Evolutionary conservation across 2,329 filamentous ascomycete species (phyloP).

Genomic region (Ophiocordyceps camponoti-rufipedis): DNA sequence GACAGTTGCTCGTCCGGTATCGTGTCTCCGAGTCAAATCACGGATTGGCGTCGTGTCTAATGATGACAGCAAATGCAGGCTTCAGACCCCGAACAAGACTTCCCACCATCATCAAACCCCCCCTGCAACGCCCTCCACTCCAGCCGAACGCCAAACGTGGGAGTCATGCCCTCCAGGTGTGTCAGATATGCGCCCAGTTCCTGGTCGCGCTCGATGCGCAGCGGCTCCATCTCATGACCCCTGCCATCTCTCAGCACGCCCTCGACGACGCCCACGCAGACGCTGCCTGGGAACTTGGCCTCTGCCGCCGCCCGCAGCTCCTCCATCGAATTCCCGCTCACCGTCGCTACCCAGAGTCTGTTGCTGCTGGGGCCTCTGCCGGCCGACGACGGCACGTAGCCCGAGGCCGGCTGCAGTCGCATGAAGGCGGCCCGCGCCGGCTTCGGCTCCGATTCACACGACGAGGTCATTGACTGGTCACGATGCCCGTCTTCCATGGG

Average conservation of each 20-base stretch:
- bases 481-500: too few species aligned
- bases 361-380: constrained; percentile 7
- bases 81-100: too few species aligned
- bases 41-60: too few species aligned
- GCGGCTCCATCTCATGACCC: constrained; percentile 37
- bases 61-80: too few species aligned
- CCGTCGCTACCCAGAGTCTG: constrained; percentile 45
- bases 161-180: constrained; percentile 32
- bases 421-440: constrained; percentile 42
- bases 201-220: constrained; percentile 50
- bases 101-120: too few species aligned
- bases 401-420: constrained; percentile 47
- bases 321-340: constrained; percentile 36
- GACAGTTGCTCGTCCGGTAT: too few species aligned
- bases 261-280: constrained; percentile 39
- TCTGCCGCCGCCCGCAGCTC: constrained; percentile 45
- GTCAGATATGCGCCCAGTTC: constrained; percentile 56
- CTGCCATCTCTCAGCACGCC: constrained; percentile 43
- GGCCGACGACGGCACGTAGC: constrained; percentile 23
- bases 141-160: constrained; percentile 24
- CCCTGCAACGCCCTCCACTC: constrained; percentile 12
- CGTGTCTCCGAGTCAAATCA: too few species aligned
- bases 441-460: background rate
- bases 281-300: constrained; percentile 39
- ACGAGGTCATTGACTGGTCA: too few species aligned